Base-by-base conservation (phyloP, 768 basidiomycete genomes). In the Ephemerocybe angulata region DNA sequence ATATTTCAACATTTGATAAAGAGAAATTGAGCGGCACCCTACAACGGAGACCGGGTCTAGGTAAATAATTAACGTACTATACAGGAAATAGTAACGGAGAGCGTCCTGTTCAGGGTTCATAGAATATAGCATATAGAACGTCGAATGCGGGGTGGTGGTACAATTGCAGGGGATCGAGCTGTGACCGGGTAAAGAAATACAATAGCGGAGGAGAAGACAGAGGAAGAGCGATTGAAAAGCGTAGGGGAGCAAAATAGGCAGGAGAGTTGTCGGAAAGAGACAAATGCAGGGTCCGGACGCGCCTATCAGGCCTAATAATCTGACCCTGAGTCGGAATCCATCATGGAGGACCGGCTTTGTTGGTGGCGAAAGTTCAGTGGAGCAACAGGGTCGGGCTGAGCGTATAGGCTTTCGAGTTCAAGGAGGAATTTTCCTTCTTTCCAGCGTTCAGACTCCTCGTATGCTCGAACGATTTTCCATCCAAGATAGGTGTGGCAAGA, bases 401-500 rank as follows among this genome's bases (percentile, higher is more conserved):
- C 53, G 51, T 62, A 65, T 2, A 84, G 72, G 47, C 75, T 74
- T 59, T 78, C 79, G 31, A 85, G 72, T 67, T 86, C 85, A n/a
- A 86, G 74, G 29, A 85, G 68, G 62, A 69, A 80, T 46, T 74
- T 65, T 5, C 80, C 80, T 59, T 85, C 83, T 66, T 86, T 86
- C 85, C 85, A 86, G 38, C 73, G 72, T 66, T 86, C 85, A 2
- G 80, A 67, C 35, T 63, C 61, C 54, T 83, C 82, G 60, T 80
- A 77, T 3, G 83, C 84, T 30, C 77, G 77, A 4, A 82, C 67
- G 47, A 86, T 83, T 65, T 81, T 80, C 81, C 81, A 86, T 12
- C 85, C 85, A n/a, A 85, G 70, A 62, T 81, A 82, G 10, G 71
- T 58, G 29, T 73, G 70, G 62, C 83, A 84, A 4, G 67, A 69